Base-by-base conservation (phyloP, 805 yeast species). In the Sugiyamaella marilandica region DNA sequence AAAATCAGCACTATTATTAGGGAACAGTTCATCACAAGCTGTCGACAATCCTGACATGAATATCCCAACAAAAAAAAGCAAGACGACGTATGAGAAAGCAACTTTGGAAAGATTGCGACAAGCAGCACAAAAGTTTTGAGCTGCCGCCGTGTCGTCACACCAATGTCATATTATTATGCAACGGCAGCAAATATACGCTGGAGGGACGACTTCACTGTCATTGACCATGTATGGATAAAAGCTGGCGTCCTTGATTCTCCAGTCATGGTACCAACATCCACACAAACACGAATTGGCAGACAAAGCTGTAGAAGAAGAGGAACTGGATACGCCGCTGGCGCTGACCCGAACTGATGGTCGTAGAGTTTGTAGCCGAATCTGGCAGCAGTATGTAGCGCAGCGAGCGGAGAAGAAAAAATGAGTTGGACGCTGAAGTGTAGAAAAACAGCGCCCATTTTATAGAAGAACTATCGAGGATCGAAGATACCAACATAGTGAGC, bases 301-400 rank as follows among this genome's bases (percentile, higher is more conserved):
- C 75, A 62, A 89, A 88, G 8, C 95, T 83, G 68, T 92, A 92
- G 41, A 85, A 74, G 62, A 92, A 90, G 58, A 92, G 73, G 66
- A 87, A 92, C 63, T 92, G 95, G 54, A 94, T 85, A 59, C 97
- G 81, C 55, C 86, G 80, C 67, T 87, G 84, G 57, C 89, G 79
- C 55, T 85, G 85, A 24, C 81, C 80, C 41, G 81, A 77, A 52
- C 85, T 79, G 50, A 87, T 81, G 16, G 68, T 60, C 11, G 63
- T 54, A 7, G 69, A 55, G 10, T 68, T 50, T 49, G 80, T 80
- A n/a, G 77, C 70, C 37, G 79, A 75, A 50, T 78, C 79, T 19
- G 91, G 90, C 52, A 86, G 76, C 16, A 86, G 80, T 55, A 84
- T 78, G 60, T 82, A 83, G 61, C 83, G 74, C 59, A 85, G 74